Percentiles rank a stretch among this genome's conserved stretches.
Evolutionary conservation across 306 rosid genomes (phyloP).

Genomic region (Lathyrus tuberosus): DNA sequence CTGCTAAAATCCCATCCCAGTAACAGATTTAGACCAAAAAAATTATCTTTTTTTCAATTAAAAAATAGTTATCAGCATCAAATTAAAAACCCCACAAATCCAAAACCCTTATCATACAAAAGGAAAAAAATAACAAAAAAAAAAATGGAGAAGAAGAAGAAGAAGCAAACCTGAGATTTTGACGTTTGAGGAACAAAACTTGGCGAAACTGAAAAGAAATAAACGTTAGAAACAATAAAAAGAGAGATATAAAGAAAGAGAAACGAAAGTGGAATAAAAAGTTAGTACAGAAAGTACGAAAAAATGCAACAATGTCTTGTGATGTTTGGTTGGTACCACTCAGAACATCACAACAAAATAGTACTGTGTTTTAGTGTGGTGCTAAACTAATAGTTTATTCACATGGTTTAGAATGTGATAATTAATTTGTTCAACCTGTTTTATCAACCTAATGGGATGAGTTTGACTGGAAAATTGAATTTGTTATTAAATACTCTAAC

Average conservation of each 20-base stretch:
- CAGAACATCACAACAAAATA: too few relatives aligned
- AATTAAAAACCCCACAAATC: background rate
- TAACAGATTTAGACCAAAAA: background rate
- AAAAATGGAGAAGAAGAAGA: background rate
- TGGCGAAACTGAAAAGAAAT: background rate
- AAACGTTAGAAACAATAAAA: background rate
- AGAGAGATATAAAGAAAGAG: background rate
- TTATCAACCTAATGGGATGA: too few relatives aligned
- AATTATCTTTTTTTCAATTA: background rate
- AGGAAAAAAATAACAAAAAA: background rate
- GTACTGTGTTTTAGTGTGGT: too few relatives aligned
- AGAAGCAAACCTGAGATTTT: slow-evolving; percentile 38
- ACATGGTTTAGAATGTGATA: too few relatives aligned
- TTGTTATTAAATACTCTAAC: too few relatives aligned
- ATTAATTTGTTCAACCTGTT: too few relatives aligned
- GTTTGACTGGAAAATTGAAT: too few relatives aligned
- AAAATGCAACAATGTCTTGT: too few relatives aligned
- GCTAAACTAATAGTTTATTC: too few relatives aligned
- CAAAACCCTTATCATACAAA: background rate
- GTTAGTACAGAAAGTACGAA: too few relatives aligned
- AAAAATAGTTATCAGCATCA: background rate
- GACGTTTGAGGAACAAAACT: slow-evolving; percentile 1
- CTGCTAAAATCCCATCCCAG: slow-evolving; percentile 22
- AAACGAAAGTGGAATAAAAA: too few relatives aligned
- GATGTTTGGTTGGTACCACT: too few relatives aligned